These are phyloP conservation scores for Jatropha podagrica DNA, from an alignment of 441 rosid genomes.

Conservation along the genomic window DNA sequence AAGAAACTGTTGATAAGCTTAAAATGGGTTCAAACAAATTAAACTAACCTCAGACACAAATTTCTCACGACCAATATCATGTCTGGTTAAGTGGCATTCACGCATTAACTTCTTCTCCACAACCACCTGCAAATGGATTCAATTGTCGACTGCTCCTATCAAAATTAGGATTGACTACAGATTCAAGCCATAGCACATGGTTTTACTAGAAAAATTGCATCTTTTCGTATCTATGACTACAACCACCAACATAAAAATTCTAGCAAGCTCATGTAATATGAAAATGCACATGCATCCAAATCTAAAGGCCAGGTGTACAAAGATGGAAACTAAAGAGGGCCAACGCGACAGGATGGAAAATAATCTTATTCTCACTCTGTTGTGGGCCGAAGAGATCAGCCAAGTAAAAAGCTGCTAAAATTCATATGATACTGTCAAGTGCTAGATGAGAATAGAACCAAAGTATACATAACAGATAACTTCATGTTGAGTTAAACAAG, in stretches of 20 bases:
- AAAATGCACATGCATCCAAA: neutral
- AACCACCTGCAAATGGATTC: conserved; percentile 50
- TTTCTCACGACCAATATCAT: conserved; percentile 81
- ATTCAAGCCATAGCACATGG: no score
- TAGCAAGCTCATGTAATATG: conserved; percentile 11
- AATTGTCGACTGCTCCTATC: no score
- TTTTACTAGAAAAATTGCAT: no score
- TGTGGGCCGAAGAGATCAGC: neutral
- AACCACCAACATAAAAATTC: conserved; percentile 12
- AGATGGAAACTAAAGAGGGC: neutral
- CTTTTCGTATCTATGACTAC: no score
- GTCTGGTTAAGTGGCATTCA: conserved; percentile 63
- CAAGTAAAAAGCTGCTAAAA: neutral
- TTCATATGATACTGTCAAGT: neutral
- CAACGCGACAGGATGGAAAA: neutral
- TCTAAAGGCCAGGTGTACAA: neutral
- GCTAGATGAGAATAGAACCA: neutral
- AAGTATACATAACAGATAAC: neutral
- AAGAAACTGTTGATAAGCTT: neutral
- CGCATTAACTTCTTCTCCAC: conserved; percentile 82
- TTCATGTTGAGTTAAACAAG: neutral
- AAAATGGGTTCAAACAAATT: neutral
- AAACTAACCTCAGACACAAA: conserved; percentile 66
- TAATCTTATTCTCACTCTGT: neutral
- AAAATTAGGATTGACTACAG: no score